Base-by-base conservation (phyloP, 148 eudicot species). In the Gaultheria prostrata region DNA sequence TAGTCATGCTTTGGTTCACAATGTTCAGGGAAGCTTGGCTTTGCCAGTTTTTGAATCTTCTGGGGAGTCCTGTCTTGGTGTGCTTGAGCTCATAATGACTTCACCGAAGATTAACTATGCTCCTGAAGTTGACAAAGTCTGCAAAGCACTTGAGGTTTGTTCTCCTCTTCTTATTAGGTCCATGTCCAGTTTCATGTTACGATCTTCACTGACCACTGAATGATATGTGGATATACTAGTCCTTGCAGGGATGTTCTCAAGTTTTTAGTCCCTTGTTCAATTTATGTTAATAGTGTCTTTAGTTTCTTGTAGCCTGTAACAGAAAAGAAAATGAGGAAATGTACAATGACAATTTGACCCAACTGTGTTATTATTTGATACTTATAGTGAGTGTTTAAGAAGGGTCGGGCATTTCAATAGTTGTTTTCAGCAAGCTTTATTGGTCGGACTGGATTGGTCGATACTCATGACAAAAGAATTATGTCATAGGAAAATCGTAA, bases 91-190 rank as follows among this genome's bases (percentile, higher is more conserved):
- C 39, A 90, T 96, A 82, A 90, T 94, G 98, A 94, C 97, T 85
- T 91, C 90, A 59, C 93, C 90, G 87, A 93, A 91, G 87, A 91
- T 94, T 76, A 57, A 50, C 65, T 97, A 94, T 92, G 97, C 95
- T 83, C 90, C 95, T 24, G 99, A 97, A 88, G 98, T 97, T 87
- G 97, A 93, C 85, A 92, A 92, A 93, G 97, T 95, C 75, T 97
- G 95, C 91, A 97, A 92, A 89, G 99, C 97, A 73, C 95, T 97
- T 83, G 95, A 95, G 99, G 98, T 97, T 91, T 83, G 93, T 87
- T 83, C 7, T 53, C 15, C 21, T 8, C 39, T 51, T 50, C 61
- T n/a, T 12, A 49, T 49, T 20, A 0, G 3, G 1, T 76, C 15
- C 13, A 30, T 28, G 35, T 77, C 26, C 78, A 49, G 59, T 77